A percentile compares a stretch with the other conserved stretches of the same genome.
phyloP scores from a whole-genome alignment of 352 stramenopile species.

The Pythium volutum region DNA sequence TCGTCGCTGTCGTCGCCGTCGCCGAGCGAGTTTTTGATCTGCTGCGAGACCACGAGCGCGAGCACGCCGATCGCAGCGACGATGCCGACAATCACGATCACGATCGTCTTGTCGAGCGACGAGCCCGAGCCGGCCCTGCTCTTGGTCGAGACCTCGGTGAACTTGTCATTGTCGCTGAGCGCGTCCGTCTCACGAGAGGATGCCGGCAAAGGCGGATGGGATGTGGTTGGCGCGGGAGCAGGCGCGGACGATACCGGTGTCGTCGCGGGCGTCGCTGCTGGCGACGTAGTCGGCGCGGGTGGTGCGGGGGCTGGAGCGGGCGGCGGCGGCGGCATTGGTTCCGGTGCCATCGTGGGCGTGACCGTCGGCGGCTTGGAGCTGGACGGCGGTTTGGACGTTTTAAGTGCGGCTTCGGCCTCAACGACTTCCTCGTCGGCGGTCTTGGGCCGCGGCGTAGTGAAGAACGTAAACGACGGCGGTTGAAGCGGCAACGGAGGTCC shows the following conservation, averaged over 20 bases:
- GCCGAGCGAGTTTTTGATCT: conserved; percentile 46
- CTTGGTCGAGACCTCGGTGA: conserved; percentile 17
- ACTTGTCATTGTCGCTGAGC: conserved; percentile 10
- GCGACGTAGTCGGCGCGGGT: not conserved
- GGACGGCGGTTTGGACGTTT: not conserved
- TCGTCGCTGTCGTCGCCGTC: conserved; percentile 31
- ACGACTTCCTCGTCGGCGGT: conserved; percentile 24
- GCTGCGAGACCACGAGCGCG: conserved; percentile 50
- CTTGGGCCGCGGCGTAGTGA: not conserved
- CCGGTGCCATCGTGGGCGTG: not conserved
- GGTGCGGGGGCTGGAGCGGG: not conserved
- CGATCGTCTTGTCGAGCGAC: conserved; percentile 42
- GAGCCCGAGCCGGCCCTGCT: not conserved
- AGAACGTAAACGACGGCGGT: not conserved
- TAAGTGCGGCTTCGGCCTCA: conserved; percentile 11
- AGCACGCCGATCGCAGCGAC: conserved; percentile 50
- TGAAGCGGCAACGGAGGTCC: not conserved
- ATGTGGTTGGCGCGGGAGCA: not conserved
- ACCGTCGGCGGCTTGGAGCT: not conserved
- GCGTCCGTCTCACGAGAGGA: not conserved
- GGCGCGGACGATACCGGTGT: not conserved
- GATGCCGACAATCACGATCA: conserved; percentile 55
- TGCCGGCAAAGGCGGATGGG: not conserved
- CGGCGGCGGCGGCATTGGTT: not conserved
- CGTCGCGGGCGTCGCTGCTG: not conserved